phyloP scores from a whole-genome alignment of 768 basidiomycete species.

The Coprinopsis cinerea region DNA sequence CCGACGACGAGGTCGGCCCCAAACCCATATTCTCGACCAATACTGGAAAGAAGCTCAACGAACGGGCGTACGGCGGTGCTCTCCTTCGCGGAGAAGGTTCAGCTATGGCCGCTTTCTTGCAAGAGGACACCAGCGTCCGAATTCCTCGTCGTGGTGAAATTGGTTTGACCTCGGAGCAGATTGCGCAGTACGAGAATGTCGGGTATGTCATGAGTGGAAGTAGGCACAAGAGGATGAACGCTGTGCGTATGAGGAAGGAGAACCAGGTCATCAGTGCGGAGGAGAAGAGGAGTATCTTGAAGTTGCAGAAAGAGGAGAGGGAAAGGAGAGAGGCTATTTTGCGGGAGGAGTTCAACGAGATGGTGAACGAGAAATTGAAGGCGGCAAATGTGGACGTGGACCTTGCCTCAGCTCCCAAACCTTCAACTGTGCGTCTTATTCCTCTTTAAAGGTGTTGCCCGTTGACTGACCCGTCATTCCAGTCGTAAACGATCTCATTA shows the following conservation, averaged over 20 bases:
- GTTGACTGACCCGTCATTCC: no score
- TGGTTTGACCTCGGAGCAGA: constrained; percentile 82
- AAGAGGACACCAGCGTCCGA: constrained; percentile 76
- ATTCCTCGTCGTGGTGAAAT: constrained; percentile 99
- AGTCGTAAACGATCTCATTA: no score
- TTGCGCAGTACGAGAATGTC: constrained; percentile 78
- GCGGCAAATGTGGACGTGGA: constrained; percentile 17
- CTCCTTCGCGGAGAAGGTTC: constrained; percentile 92
- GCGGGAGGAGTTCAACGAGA: constrained; percentile 83
- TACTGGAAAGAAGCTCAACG: constrained; percentile 56
- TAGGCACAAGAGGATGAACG: constrained; percentile 95
- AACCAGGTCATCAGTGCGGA: constrained; percentile 99
- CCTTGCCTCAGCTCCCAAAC: neutral
- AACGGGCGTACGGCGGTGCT: constrained; percentile 84
- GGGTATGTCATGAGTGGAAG: constrained; percentile 99
- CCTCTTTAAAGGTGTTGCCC: no score
- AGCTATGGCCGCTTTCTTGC: constrained; percentile 95
- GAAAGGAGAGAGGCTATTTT: constrained; percentile 86
- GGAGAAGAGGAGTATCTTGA: constrained; percentile 94
- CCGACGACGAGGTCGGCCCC: constrained; percentile 75
- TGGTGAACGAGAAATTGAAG: constrained; percentile 73
- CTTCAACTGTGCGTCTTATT: neutral
- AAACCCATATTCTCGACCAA: constrained; percentile 47
- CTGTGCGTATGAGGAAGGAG: constrained; percentile 97
- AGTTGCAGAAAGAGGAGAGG: constrained; percentile 91